Base-by-base conservation (phyloP, 257 asterid genomes). In the Gentiana straminea region DNA sequence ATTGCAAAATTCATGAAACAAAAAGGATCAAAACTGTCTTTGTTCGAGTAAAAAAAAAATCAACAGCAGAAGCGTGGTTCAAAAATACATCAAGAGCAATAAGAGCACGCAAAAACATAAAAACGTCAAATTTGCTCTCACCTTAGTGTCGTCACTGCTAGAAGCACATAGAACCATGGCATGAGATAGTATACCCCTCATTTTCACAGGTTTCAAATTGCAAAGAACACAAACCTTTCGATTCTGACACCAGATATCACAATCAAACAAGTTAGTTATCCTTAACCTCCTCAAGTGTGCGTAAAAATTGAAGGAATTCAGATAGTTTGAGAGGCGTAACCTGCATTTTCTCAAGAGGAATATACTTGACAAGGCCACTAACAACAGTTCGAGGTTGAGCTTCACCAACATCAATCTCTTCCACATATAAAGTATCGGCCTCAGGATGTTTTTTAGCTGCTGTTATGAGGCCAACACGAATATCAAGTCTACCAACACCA, bases 81-180 rank as follows among this genome's bases (percentile, higher is more conserved):
- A 24, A 33, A 13, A 3, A 32, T 35, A 8, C 50, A 54, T 3
- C 32, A 41, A 41, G 24, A 24, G 24, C 24, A 24, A 24, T 24
- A 24, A 24, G 24, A 24, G 24, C 24, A 24, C 24, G 24, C 24
- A 24, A 24, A 24, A 24, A 24, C 24, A 24, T 24, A 15, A 6
- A 5, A 35, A 15, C 37, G 36, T 13, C 24, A 1, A 3, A 11
- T 7, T 35, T 32, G 48, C 58, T 43, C 77, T 59, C 63, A 91
- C 98, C 93, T 81, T 83, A 11, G 83, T 70, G 71, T 82, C 88
- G 58, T 88, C 94, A 47, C 57, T 66, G 60, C 73, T 80, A 69
- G 94, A 83, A 63, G 95, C 97, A 62, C 97, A 94, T 67, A 88
- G 97, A 78, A 92, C 94, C 97, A 92, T 92, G 33, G 97, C 98